Base-by-base conservation (phyloP, 139 green algal species). In the Micractinium sp. region DNA sequence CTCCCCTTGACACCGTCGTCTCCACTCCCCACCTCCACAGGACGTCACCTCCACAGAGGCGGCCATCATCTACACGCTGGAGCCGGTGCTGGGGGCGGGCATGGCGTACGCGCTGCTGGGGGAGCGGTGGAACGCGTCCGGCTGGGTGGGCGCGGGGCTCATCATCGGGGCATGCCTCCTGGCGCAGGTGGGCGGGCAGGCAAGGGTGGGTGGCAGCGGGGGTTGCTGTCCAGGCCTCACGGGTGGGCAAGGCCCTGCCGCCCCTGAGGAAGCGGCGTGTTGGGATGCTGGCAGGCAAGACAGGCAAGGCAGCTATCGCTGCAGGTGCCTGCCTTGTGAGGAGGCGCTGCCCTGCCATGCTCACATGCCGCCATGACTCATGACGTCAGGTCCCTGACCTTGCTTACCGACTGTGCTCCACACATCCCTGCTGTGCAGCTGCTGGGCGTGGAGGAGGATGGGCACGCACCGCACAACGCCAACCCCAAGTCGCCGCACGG, bases 11-110 rank as follows among this genome's bases (percentile, higher is more conserved):
- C 36, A 53, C 76, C 38, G 13, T 60, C 29, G 31, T 81, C 75
- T 20, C 12, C 56, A 56, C 86, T 74, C 88, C n/a, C 74, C 93
- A 7, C 93, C 94, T 22, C 90, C 95, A 36, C 90, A 97, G 56
- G 85, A 94, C 73, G 93, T 97, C 25, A 88, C 85, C 0, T 94
- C 91, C 13, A 95, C 92, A 29, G 95, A 97, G 69, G 95, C 94
- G 33, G 94, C 95, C 19, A 92, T 97, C 41, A 90, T 97, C 25
- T 97, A 97, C 89, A 94, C 94, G 0, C 66, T 95, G 81, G 95
- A 97, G 90, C 95, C 95, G 27, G 86, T 95, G 39, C 73, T 93
- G 47, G 94, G 93, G 0, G 94, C 92, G 16, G 47, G 66, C 31
- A 67, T 94, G 35, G 94, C 94, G 13, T 97, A 94, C 39, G 31